Evolutionary conservation across 2,329 filamentous ascomycete genomes (phyloP).

Genomic region (Onygenales sp.): DNA sequence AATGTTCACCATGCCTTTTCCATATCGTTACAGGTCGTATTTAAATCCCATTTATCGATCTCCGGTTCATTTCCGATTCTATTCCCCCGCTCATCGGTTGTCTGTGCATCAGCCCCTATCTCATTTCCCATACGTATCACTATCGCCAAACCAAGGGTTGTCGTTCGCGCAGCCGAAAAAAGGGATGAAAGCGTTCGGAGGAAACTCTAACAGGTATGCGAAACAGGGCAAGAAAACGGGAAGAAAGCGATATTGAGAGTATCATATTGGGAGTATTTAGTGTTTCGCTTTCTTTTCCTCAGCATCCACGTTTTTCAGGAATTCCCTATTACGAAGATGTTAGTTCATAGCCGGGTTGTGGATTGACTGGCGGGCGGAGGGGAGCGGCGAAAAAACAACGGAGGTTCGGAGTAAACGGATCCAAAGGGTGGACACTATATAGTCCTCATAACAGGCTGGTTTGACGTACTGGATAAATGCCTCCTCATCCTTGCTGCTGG

Average conservation of each 20-base stretch:
- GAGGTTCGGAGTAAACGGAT: not conserved
- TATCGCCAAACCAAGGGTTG: too few species aligned
- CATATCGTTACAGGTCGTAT: too few species aligned
- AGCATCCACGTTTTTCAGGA: conserved; percentile 40
- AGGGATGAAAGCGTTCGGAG: too few species aligned
- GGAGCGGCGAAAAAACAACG: not conserved
- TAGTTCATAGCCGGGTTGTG: conserved; percentile 1
- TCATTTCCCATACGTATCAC: too few species aligned
- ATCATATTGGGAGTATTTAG: not conserved
- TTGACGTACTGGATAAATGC: conserved; percentile 55
- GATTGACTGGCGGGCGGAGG: not conserved
- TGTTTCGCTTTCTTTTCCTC: conserved; percentile 34
- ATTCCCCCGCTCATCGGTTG: too few species aligned
- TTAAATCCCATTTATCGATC: too few species aligned
- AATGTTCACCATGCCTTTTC: too few species aligned
- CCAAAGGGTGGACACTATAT: not conserved
- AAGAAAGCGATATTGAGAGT: not conserved
- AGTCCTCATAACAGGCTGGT: not conserved
- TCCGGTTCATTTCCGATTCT: too few species aligned
- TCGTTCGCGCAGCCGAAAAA: too few species aligned
- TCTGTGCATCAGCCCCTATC: too few species aligned
- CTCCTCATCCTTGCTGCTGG: conserved; percentile 58
- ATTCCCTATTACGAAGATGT: conserved; percentile 30
- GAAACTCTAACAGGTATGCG: not conserved
- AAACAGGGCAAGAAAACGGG: not conserved